Conservation (phyloP, 179 eudicot genomes). For the Beta macrorhiza region DNA sequence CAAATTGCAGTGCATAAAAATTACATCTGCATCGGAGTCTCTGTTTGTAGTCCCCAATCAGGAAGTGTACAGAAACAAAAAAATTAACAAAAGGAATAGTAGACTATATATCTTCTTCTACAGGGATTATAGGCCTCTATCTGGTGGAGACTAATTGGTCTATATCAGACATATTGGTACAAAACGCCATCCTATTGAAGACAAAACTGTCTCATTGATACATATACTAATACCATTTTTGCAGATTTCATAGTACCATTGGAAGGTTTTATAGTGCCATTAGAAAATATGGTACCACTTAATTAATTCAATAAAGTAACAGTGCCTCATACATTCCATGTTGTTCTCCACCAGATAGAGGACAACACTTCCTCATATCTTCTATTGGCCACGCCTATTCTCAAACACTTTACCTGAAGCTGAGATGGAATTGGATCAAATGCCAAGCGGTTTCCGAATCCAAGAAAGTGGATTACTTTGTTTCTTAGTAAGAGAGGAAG, state of each 20-base stretch:
- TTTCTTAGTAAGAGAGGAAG: constrained; percentile 76
- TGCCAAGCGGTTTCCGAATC: constrained; percentile 91
- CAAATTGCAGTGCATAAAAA: constrained; percentile 84
- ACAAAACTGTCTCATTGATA: too few species aligned
- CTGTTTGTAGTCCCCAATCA: constrained; percentile 66
- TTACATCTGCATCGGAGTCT: constrained; percentile 99
- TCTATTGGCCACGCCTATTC: neutral
- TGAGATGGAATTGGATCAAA: constrained; percentile 86
- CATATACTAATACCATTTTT: too few species aligned
- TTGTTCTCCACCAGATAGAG: too few species aligned
- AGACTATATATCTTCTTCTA: neutral
- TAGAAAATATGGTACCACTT: too few species aligned
- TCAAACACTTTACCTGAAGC: constrained; percentile 64
- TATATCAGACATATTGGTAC: too few species aligned
- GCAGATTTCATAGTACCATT: too few species aligned
- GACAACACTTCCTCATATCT: too few species aligned
- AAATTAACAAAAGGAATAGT: constrained; percentile 3
- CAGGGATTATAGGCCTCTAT: neutral
- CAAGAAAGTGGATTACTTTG: constrained; percentile 87
- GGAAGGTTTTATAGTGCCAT: too few species aligned
- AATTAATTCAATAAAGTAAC: too few species aligned
- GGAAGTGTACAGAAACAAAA: constrained; percentile 32
- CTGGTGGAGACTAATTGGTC: too few species aligned
- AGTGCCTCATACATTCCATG: too few species aligned
- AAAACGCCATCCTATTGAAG: too few species aligned